Percentiles rank a stretch among this genome's conserved stretches.
phyloP scores from a whole-genome alignment of 2,329 filamentous ascomycete genomes.

The Fusarium hainanense region DNA sequence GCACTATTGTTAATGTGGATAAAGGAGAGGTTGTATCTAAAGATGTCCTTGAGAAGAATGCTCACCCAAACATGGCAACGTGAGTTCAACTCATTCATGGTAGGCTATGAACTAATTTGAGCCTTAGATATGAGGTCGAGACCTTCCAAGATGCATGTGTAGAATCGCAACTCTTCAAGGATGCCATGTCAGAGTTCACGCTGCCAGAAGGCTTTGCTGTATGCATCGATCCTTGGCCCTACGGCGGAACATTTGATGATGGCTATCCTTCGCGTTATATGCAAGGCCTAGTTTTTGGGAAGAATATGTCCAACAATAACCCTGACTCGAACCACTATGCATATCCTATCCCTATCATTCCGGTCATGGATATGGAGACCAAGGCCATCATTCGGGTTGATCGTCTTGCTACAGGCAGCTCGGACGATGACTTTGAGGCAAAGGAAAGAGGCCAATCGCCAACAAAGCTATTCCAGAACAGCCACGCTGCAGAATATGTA shows the following conservation, averaged over 20 bases:
- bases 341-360: slow-evolving; percentile 69
- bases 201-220: slow-evolving; percentile 52
- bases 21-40: slow-evolving; percentile 47
- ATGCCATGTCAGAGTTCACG: slow-evolving; percentile 52
- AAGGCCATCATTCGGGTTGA: slow-evolving; percentile 67
- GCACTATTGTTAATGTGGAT: slow-evolving; percentile 54
- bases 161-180: slow-evolving; percentile 58
- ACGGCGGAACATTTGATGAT: slow-evolving; percentile 59
- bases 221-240: slow-evolving; percentile 74
- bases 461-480: slow-evolving; percentile 51
- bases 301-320: slow-evolving; percentile 56
- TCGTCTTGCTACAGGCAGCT: slow-evolving; percentile 62
- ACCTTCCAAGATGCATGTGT: slow-evolving; percentile 55
- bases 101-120: neutral
- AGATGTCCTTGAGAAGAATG: slow-evolving; percentile 40
- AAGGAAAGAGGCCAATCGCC: slow-evolving; percentile 51
- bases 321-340: slow-evolving; percentile 71
- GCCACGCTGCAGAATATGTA: slow-evolving; percentile 55
- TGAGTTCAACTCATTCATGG: slow-evolving; percentile 9
- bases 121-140: neutral
- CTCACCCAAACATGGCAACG: slow-evolving; percentile 54
- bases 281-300: slow-evolving; percentile 63
- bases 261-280: slow-evolving; percentile 53
- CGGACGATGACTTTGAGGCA: slow-evolving; percentile 58
- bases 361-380: slow-evolving; percentile 68